These are phyloP conservation scores for Tetrahymena malaccensis DNA, from an alignment of 73 alveolate species.

Conservation along the genomic window DNA sequence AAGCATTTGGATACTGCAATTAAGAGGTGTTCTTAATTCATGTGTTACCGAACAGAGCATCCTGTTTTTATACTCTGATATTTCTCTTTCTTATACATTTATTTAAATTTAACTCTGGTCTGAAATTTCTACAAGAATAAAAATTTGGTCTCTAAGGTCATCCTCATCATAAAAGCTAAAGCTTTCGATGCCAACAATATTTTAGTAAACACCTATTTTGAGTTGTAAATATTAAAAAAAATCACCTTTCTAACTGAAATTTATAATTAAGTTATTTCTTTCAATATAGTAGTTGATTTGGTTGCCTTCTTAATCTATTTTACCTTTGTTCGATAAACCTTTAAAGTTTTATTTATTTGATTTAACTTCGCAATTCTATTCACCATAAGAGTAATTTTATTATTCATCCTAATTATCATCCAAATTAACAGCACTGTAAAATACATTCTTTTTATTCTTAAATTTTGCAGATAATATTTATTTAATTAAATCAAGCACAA, in stretches of 20 bases:
- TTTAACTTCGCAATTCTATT: not conserved
- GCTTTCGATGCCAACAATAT: not conserved
- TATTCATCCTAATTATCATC: not conserved
- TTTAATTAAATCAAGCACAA: not conserved
- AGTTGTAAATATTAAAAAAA: not conserved
- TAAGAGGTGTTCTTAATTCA: constrained; percentile 27
- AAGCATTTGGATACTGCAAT: not conserved
- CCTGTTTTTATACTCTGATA: not conserved
- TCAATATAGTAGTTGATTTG: not conserved
- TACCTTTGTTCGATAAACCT: not conserved
- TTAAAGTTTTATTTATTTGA: not conserved
- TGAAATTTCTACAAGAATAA: not conserved
- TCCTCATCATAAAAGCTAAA: not conserved
- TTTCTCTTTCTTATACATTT: not conserved
- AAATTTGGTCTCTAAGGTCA: not conserved
- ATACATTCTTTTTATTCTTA: not conserved
- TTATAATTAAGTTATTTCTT: not conserved
- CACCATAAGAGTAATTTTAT: not conserved
- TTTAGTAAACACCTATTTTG: not conserved
- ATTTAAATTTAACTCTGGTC: not conserved
- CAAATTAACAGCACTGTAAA: not conserved
- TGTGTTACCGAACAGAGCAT: constrained; percentile 20
- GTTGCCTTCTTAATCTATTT: not conserved
- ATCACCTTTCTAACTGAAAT: not conserved
- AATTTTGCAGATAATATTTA: not conserved